phyloP scores from a whole-genome alignment of 352 stramenopile species.

The Peronospora destructor region DNA sequence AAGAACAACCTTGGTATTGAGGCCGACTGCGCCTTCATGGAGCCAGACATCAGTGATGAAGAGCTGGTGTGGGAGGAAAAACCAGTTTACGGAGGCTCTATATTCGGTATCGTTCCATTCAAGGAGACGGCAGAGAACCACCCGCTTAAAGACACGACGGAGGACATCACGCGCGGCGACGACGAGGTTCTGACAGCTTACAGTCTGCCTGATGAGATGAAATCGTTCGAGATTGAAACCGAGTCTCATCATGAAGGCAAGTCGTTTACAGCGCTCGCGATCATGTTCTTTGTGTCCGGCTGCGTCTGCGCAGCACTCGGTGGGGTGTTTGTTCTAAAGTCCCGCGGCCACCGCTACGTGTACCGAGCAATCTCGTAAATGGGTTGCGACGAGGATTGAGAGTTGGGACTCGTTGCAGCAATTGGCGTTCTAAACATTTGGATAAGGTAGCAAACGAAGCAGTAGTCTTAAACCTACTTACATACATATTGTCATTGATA shows the following conservation, averaged over 20 bases:
- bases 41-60: slow-evolving; percentile 77
- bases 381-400: slow-evolving; percentile 1
- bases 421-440: slow-evolving; percentile 4
- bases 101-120: slow-evolving; percentile 76
- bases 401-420: background rate
- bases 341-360: slow-evolving; percentile 46
- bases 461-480: background rate
- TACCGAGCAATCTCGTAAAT: slow-evolving; percentile 51
- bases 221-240: slow-evolving; percentile 9
- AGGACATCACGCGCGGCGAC: slow-evolving; percentile 59
- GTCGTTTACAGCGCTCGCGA: slow-evolving; percentile 27
- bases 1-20: slow-evolving; percentile 91
- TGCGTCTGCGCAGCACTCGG: slow-evolving; percentile 41
- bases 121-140: slow-evolving; percentile 64
- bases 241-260: slow-evolving; percentile 6
- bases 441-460: background rate
- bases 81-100: slow-evolving; percentile 61
- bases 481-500: background rate
- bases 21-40: slow-evolving; percentile 81
- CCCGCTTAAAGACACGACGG: slow-evolving; percentile 86
- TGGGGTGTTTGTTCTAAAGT: slow-evolving; percentile 37
- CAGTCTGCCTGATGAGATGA: slow-evolving; percentile 10
- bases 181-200: slow-evolving; percentile 10
- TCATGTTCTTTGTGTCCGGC: slow-evolving; percentile 56
- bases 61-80: slow-evolving; percentile 80